These are phyloP conservation scores for Ceratocystis lukuohia DNA, from an alignment of 2,329 filamentous ascomycete genomes.

Conservation along the genomic window DNA sequence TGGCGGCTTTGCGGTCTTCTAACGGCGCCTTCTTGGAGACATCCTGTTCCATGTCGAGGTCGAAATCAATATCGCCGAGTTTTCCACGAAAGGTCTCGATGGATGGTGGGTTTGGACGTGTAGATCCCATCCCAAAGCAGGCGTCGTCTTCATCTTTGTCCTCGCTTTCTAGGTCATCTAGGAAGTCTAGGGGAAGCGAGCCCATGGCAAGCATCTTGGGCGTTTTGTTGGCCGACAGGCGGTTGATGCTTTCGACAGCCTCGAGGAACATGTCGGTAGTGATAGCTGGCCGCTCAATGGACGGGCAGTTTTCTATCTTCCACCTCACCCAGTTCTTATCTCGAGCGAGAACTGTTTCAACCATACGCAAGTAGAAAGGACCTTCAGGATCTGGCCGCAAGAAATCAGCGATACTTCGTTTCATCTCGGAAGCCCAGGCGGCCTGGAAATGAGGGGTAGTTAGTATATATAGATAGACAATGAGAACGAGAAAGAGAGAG, in stretches of 20 bases:
- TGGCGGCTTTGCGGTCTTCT: conserved; percentile 65
- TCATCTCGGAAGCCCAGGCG: conserved; percentile 73
- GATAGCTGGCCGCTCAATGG: conserved; percentile 66
- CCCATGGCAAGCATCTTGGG: conserved; percentile 56
- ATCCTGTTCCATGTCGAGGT: conserved; percentile 67
- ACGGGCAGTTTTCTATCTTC: conserved; percentile 89
- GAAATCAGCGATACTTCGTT: conserved; percentile 66
- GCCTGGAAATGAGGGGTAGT: conserved; percentile 31
- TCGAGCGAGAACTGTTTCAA: conserved; percentile 84
- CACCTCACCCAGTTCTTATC: conserved; percentile 99
- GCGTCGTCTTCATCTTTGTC: conserved; percentile 32
- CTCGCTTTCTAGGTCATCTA: conserved; percentile 42
- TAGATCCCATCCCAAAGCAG: neutral
- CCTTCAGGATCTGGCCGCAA: conserved; percentile 70
- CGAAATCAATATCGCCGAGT: conserved; percentile 69
- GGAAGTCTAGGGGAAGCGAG: conserved; percentile 63
- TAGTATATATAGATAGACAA: neutral
- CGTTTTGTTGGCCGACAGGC: conserved; percentile 56
- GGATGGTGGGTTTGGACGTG: neutral
- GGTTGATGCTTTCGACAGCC: conserved; percentile 52
- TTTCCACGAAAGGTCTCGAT: conserved; percentile 46
- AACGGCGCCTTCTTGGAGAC: conserved; percentile 42
- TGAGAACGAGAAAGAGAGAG: neutral
- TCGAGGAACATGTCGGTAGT: conserved; percentile 54
- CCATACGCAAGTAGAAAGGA: conserved; percentile 89